Percentiles rank a stretch among this genome's conserved stretches.
These are phyloP conservation scores for Ascoidea tarda DNA, from an alignment of 805 yeast genomes.

Conservation along the genomic window DNA sequence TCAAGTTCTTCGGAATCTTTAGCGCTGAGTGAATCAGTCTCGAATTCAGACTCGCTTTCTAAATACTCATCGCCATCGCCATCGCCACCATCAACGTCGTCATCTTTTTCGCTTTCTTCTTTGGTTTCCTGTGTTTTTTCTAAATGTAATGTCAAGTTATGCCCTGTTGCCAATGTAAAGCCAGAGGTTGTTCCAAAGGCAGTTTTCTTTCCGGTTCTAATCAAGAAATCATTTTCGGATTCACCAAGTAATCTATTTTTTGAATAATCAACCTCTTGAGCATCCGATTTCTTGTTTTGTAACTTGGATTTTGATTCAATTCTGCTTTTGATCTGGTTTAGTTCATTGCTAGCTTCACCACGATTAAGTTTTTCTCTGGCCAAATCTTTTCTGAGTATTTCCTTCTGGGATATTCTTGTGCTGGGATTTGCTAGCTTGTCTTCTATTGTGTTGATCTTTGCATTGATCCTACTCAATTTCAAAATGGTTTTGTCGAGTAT, in stretches of 20 bases:
- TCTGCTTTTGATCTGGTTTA: slow-evolving; percentile 9
- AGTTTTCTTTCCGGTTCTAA: slow-evolving; percentile 85
- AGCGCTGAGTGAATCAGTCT: slow-evolving; percentile 11
- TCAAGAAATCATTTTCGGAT: slow-evolving; percentile 60
- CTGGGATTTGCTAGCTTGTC: slow-evolving; percentile 33
- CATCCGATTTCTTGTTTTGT: too few species aligned
- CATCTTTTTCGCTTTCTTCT: slow-evolving; percentile 12
- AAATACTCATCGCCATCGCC: slow-evolving; percentile 11
- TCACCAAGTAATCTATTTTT: slow-evolving; percentile 51
- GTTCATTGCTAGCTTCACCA: slow-evolving; percentile 25
- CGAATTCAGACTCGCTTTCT: slow-evolving; percentile 12
- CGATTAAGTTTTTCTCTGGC: slow-evolving; percentile 40
- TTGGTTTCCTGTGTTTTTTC: slow-evolving; percentile 9
- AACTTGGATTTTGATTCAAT: background rate
- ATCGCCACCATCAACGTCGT: slow-evolving; percentile 12
- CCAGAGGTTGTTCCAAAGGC: slow-evolving; percentile 72
- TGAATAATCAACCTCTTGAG: slow-evolving; percentile 8
- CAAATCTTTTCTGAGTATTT: slow-evolving; percentile 31
- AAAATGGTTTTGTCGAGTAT: slow-evolving; percentile 56
- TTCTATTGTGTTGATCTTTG: slow-evolving; percentile 32
- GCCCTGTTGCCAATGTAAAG: slow-evolving; percentile 28
- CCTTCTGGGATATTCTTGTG: slow-evolving; percentile 53
- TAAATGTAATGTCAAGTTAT: slow-evolving; percentile 10
- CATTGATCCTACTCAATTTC: slow-evolving; percentile 27
- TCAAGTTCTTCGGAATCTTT: slow-evolving; percentile 8